Percentiles rank a stretch among this genome's conserved stretches.
Evolutionary conservation across 2,329 filamentous ascomycete genomes (phyloP).

Genomic region (Davidsoniella neocaledoniae): DNA sequence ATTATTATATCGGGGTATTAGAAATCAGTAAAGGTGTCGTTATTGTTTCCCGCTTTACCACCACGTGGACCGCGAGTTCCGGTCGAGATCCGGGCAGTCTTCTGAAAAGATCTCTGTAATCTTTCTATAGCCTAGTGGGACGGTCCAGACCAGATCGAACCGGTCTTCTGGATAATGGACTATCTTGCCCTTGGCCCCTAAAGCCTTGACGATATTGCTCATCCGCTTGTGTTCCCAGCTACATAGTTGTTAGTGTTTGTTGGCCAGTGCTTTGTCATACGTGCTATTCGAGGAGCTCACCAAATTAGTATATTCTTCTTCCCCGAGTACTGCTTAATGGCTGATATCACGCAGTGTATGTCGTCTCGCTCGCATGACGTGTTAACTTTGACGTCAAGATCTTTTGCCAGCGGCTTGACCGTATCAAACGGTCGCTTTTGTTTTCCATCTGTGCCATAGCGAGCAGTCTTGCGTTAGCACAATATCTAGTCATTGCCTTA

Average conservation of each 20-base stretch:
- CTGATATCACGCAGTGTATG: constrained; percentile 33
- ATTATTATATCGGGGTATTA: background rate
- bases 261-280: too few relatives aligned
- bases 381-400: constrained; percentile 38
- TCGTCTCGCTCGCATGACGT: constrained; percentile 39
- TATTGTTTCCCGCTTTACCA: background rate
- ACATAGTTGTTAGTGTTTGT: background rate
- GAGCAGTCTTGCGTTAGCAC: background rate
- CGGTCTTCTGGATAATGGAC: constrained; percentile 32
- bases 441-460: constrained; percentile 25
- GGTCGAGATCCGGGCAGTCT: constrained; percentile 6
- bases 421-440: constrained; percentile 38
- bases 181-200: constrained; percentile 32
- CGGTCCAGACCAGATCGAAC: constrained; percentile 41
- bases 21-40: background rate
- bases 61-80: background rate
- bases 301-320: constrained; percentile 42
- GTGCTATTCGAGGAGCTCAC: constrained; percentile 16
- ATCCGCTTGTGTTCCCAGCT: constrained; percentile 42
- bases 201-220: constrained; percentile 30
- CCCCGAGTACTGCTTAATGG: constrained; percentile 30
- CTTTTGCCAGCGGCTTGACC: constrained; percentile 36
- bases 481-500: background rate
- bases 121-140: constrained; percentile 30
- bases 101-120: constrained; percentile 23